phyloP scores from a whole-genome alignment of 495 filamentous ascomycete species.

The Niebla homalea region DNA sequence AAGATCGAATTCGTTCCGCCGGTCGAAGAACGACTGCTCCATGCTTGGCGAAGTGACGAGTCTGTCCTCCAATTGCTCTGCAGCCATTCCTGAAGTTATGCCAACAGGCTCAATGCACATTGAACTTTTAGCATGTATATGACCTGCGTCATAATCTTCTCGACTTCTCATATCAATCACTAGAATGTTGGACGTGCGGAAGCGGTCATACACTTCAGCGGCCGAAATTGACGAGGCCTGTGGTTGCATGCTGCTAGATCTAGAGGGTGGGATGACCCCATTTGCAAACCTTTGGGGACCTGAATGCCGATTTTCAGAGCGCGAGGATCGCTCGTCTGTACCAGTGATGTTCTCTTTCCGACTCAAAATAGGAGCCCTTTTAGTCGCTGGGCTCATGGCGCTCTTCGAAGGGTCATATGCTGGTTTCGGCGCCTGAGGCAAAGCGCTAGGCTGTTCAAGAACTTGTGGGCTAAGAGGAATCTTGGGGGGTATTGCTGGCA shows the following conservation, averaged over 20 bases:
- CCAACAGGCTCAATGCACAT: constrained; percentile 87
- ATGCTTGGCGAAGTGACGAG: constrained; percentile 63
- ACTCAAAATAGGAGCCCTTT: background rate
- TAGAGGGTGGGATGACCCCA: background rate
- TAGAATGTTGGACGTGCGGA: constrained; percentile 51
- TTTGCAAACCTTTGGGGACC: background rate
- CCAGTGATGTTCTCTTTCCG: constrained; percentile 13
- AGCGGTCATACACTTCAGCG: constrained; percentile 49
- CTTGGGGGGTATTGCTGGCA: constrained; percentile 39
- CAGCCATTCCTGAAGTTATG: constrained; percentile 64
- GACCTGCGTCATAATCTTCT: constrained; percentile 72
- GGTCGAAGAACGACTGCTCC: constrained; percentile 63
- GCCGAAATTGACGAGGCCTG: constrained; percentile 36
- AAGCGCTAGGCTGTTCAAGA: constrained; percentile 27
- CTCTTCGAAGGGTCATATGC: constrained; percentile 58
- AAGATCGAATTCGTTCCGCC: constrained; percentile 66
- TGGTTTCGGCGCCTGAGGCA: constrained; percentile 72
- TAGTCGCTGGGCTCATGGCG: background rate
- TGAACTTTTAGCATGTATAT: constrained; percentile 66
- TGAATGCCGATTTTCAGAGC: constrained; percentile 9
- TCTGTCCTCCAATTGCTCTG: constrained; percentile 68
- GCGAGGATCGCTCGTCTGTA: constrained; percentile 2
- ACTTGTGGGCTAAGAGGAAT: constrained; percentile 35
- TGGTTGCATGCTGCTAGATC: constrained; percentile 7
- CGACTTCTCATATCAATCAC: constrained; percentile 78